phyloP scores from a whole-genome alignment of 257 asterid species.

The Plantago elongata region DNA sequence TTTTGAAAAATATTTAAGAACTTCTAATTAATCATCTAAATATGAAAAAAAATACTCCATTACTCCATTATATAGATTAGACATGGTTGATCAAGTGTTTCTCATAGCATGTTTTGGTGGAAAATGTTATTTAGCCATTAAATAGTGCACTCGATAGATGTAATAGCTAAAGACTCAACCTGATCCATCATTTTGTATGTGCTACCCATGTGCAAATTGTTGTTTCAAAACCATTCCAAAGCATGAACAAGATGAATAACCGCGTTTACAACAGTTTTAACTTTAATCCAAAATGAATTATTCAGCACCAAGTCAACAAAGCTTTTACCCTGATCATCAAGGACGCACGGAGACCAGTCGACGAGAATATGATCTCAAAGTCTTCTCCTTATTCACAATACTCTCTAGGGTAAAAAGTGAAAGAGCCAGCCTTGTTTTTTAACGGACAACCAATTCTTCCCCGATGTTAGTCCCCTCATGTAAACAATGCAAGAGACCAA shows the following conservation, averaged over 20 bases:
- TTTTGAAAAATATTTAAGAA: too few species aligned
- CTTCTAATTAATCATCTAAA: too few species aligned
- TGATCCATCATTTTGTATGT: too few species aligned
- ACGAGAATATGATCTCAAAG: slow-evolving; percentile 25
- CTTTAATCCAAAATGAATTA: slow-evolving; percentile 43
- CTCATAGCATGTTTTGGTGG: too few species aligned
- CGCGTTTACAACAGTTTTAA: slow-evolving; percentile 30
- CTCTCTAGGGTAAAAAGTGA: slow-evolving; percentile 49
- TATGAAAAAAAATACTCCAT: too few species aligned
- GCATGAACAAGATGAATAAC: slow-evolving; percentile 39
- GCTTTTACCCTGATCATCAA: slow-evolving; percentile 26
- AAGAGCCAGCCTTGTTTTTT: slow-evolving; percentile 21
- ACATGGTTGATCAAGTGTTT: too few species aligned
- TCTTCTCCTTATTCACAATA: slow-evolving; percentile 30
- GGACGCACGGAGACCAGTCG: slow-evolving; percentile 27
- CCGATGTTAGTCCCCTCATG: not conserved
- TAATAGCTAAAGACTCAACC: too few species aligned
- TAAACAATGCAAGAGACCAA: slow-evolving; percentile 22
- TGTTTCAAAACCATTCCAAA: too few species aligned
- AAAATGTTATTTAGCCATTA: too few species aligned
- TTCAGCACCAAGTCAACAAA: slow-evolving; percentile 35
- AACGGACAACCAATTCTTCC: slow-evolving; percentile 27
- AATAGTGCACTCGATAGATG: too few species aligned
- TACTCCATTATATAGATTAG: too few species aligned
- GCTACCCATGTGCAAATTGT: too few species aligned